phyloP scores from a whole-genome alignment of 257 asterid genomes.

The Mitragyna speciosa region DNA sequence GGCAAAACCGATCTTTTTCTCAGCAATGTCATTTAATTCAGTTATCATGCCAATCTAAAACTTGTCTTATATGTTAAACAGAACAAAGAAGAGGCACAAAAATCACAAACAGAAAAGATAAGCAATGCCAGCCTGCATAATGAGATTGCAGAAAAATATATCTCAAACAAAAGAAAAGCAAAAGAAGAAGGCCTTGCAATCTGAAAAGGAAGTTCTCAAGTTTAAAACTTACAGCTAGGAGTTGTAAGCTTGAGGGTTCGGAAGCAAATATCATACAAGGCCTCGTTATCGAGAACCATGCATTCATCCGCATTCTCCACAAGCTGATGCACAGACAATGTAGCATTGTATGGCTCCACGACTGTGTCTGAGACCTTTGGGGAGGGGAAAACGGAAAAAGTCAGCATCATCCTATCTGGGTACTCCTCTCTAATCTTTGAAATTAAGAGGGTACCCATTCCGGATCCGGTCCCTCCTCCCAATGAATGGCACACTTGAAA shows the following conservation, averaged over 20 bases:
- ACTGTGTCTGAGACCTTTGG: slow-evolving; percentile 55
- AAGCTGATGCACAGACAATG: slow-evolving; percentile 53
- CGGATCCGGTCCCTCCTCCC: slow-evolving; percentile 59
- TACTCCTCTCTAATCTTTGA: slow-evolving; percentile 54
- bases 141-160: not conserved
- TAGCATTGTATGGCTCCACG: slow-evolving; percentile 55
- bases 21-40: too few species aligned
- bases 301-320: slow-evolving; percentile 57
- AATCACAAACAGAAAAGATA: not conserved
- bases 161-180: not conserved
- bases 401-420: slow-evolving; percentile 54
- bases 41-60: not conserved
- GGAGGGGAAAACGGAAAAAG: slow-evolving; percentile 54
- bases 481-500: slow-evolving; percentile 54
- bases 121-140: not conserved
- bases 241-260: slow-evolving; percentile 48
- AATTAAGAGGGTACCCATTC: slow-evolving; percentile 52
- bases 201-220: too few species aligned
- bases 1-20: too few species aligned
- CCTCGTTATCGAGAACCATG: slow-evolving; percentile 49
- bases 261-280: slow-evolving; percentile 49
- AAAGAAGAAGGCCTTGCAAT: not conserved
- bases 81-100: not conserved
- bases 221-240: slow-evolving; percentile 42
- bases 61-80: too few species aligned